Conservation (phyloP, 2,329 filamentous ascomycete species). For the Paradendryphiella salina region DNA sequence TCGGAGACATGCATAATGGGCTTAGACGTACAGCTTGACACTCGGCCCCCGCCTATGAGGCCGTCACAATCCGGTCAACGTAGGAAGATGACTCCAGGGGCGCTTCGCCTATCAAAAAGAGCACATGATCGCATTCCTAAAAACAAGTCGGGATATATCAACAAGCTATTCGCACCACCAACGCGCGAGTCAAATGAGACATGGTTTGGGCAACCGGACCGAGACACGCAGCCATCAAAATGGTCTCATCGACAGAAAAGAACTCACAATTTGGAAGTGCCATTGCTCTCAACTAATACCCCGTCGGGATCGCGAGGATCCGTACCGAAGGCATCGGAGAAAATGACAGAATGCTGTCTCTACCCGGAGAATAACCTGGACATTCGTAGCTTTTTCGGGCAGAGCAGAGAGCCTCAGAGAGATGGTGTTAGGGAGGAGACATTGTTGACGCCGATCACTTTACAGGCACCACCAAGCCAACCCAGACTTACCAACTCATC, state of each 20-base stretch:
- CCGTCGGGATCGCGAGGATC: background rate
- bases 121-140: slow-evolving; percentile 1
- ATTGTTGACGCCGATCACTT: slow-evolving; percentile 18
- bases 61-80: background rate
- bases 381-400: slow-evolving; percentile 33
- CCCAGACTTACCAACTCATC: slow-evolving; percentile 2
- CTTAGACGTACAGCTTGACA: background rate
- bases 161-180: slow-evolving; percentile 39
- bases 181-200: slow-evolving; percentile 15
- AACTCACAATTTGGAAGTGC: background rate
- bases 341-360: background rate
- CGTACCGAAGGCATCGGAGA: background rate
- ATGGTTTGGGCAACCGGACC: slow-evolving; percentile 30
- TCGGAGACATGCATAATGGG: background rate
- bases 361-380: slow-evolving; percentile 25
- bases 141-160: slow-evolving; percentile 12
- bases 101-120: background rate
- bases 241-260: slow-evolving; percentile 8
- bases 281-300: background rate
- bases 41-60: background rate
- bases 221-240: background rate
- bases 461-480: background rate
- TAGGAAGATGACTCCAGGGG: background rate
- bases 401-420: background rate
- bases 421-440: background rate